Evolutionary conservation across 169 alveolate genomes (phyloP).

Genomic region (Babesia bovis): DNA sequence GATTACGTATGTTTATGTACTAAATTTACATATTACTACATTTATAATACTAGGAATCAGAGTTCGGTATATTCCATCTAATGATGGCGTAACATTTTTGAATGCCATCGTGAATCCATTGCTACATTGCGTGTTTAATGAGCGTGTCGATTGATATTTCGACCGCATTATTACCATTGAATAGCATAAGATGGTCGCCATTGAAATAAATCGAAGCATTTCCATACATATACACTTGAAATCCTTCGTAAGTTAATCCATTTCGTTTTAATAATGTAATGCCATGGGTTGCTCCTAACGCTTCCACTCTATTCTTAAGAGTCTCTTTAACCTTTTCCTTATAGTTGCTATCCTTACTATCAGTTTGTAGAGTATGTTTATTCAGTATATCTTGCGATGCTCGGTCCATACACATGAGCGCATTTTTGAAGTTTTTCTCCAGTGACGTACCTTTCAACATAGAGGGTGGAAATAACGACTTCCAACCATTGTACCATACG

Average conservation of each 20-base stretch:
- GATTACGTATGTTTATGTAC: no score
- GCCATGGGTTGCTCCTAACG: constrained; percentile 19
- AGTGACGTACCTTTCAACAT: constrained; percentile 1
- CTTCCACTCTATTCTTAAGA: background rate
- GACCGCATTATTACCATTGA: background rate
- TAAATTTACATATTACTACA: no score
- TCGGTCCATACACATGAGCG: constrained; percentile 34
- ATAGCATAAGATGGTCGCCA: constrained; percentile 22
- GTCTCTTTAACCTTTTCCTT: background rate
- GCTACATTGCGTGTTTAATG: background rate
- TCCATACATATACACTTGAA: constrained; percentile 47
- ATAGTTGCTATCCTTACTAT: background rate
- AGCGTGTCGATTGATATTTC: constrained; percentile 27
- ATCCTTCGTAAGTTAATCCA: constrained; percentile 28
- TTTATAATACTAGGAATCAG: no score
- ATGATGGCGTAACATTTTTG: no score
- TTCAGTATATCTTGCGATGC: constrained; percentile 28
- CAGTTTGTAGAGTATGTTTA: background rate
- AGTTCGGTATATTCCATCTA: no score
- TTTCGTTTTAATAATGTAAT: background rate
- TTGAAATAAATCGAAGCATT: background rate
- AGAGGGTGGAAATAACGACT: constrained; percentile 17
- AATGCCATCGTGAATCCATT: no score
- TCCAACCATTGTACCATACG: constrained; percentile 53
- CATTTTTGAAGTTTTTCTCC: constrained; percentile 34